These are phyloP conservation scores for Corymbia citriodora DNA, from an alignment of 441 rosid species.

Conservation along the genomic window DNA sequence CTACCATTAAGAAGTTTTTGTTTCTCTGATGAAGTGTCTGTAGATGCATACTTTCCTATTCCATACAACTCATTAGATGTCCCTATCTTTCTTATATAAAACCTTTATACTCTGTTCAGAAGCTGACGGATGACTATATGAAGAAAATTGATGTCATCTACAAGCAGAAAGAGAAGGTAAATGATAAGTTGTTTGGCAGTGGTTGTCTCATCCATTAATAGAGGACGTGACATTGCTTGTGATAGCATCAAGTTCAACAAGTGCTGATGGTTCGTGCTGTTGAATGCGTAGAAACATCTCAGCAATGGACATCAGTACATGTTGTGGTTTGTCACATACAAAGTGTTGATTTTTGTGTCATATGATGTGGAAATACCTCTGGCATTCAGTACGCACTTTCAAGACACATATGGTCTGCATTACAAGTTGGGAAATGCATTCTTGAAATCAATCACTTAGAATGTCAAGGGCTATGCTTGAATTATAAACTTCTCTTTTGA, in stretches of 20 bases:
- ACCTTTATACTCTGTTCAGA: constrained; percentile 31
- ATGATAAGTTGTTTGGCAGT: not conserved
- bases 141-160: constrained; percentile 65
- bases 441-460: not conserved
- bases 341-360: not conserved
- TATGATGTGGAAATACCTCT: not conserved
- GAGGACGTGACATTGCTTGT: not conserved
- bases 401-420: not conserved
- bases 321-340: not conserved
- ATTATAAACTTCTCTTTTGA: not conserved
- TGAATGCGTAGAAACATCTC: not conserved
- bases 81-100: not conserved
- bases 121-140: constrained; percentile 71
- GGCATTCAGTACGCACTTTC: not conserved
- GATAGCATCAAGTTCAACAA: not conserved
- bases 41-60: not conserved
- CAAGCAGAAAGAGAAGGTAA: constrained; percentile 93
- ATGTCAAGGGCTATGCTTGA: not conserved
- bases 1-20: not conserved
- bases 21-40: not conserved
- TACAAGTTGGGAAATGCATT: not conserved
- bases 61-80: not conserved
- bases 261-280: not conserved
- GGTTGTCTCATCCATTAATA: not conserved
- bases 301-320: not conserved